phyloP scores from a whole-genome alignment of 2,329 filamentous ascomycete species.

The Fusarium globosum region DNA sequence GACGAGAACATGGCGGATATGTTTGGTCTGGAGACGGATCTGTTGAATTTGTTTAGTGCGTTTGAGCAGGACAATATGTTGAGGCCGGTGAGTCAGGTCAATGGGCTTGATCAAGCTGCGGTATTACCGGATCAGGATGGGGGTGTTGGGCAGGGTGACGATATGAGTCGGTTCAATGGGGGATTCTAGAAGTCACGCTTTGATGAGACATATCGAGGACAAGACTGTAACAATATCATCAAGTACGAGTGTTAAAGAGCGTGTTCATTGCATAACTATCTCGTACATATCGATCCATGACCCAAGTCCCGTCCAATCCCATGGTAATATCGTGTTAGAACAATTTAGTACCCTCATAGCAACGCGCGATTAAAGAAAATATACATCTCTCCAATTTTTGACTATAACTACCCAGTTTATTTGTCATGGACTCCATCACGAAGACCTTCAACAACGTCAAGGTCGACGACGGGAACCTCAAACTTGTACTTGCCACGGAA shows the following conservation, averaged over 20 bases:
- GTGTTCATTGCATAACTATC: not conserved
- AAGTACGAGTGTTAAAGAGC: not conserved
- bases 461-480: constrained; percentile 23
- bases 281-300: not conserved
- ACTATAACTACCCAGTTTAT: not conserved
- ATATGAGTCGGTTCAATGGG: not conserved
- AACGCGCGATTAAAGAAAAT: rapidly evolving
- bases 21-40: constrained; percentile 12
- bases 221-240: not conserved
- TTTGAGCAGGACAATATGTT: constrained; percentile 14
- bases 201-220: not conserved
- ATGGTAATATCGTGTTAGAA: not conserved
- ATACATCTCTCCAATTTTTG: not conserved
- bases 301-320: not conserved
- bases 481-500: constrained; percentile 42
- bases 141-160: not conserved
- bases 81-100: not conserved
- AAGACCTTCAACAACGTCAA: not conserved
- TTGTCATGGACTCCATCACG: not conserved
- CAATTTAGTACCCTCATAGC: not conserved
- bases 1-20: not conserved
- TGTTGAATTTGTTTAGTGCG: constrained; percentile 11
- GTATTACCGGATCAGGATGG: not conserved
- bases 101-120: not conserved
- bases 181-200: not conserved